Base-by-base conservation (phyloP, 208 protist species). In the Endotrypanum monterogeii region DNA sequence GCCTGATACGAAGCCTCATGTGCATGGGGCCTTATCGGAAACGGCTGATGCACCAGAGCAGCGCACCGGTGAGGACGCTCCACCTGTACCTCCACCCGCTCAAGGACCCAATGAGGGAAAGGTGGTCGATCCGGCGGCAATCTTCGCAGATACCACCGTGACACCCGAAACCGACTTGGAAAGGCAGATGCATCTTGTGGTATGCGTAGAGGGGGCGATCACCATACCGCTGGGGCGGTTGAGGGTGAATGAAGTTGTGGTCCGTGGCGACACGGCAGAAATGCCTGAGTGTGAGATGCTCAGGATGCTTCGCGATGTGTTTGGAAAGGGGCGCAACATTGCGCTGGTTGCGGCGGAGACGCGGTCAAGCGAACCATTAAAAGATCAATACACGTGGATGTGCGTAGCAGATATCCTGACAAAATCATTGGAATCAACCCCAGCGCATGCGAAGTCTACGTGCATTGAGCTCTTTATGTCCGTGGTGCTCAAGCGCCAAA, bases 381-480 rank as follows among this genome's bases (percentile, higher is more conserved):
- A 77, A 58, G 71, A 87, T 28, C 84, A 86, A 67, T 76, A 85
- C 52, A 88, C 83, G 54, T 89, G 84, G 87, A 61, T 61, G 35
- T 55, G 67, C 62, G 81, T 82, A 54, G 66, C 76, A 48, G 62
- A 37, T 54, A 82, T 80, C 25, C 41, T 89, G 18, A 73, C 50
- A 39, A 78, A 55, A 25, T 65, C 78, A 39, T 57, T 91, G 14
- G 58, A 20, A 14, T 50, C 73, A 32, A 48, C 75, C 25, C 55
- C 73, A 48, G 68, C 16, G 35, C 37, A 57, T 60, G 39, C 51
- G 60, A 74, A 52, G 60, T 25, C 65, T 41, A 85, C 70, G 20
- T 67, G n/a, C 20, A 51, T 87, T 23, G 76, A 87, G 54, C 76
- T 90, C n/a, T 82, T 83, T 66, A 89, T 93, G 81, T 73, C 60